A percentile compares a stretch with the other conserved stretches of the same genome.
phyloP scores from a whole-genome alignment of 2,329 filamentous ascomycete species.

The Penicillium sp. region DNA sequence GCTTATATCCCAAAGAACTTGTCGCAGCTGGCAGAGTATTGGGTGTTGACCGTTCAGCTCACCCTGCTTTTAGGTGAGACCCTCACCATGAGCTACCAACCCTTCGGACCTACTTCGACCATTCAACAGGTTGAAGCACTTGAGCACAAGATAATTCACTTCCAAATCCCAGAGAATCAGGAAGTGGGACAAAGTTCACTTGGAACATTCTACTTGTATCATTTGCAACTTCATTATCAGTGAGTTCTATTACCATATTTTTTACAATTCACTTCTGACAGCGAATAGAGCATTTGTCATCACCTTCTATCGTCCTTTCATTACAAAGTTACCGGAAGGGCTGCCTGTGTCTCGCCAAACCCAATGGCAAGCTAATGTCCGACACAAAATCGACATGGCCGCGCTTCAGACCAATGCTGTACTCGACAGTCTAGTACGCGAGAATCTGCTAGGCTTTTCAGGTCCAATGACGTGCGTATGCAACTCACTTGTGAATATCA shows the following conservation, averaged over 20 bases:
- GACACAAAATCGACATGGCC: conserved; percentile 20
- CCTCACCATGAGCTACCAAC: conserved; percentile 28
- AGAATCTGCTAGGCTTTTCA: conserved; percentile 23
- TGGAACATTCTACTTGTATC: conserved; percentile 24
- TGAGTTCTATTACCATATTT: conserved; percentile 7
- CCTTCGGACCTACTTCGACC: conserved; percentile 16
- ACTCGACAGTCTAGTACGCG: conserved; percentile 28
- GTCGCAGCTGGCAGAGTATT: conserved; percentile 21
- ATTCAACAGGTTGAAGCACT: conserved; percentile 23
- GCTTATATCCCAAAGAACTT: conserved; percentile 25
- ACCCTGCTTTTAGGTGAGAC: conserved; percentile 27
- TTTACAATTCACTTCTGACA: conserved; percentile 1
- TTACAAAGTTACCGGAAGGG: conserved; percentile 21
- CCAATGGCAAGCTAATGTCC: conserved; percentile 24
- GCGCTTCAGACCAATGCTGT: conserved; percentile 30
- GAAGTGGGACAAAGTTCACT: conserved; percentile 10
- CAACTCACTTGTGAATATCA: too few relatives aligned
- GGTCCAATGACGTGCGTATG: conserved; percentile 29
- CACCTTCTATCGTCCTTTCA: conserved; percentile 31
- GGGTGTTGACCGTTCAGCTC: conserved; percentile 30
- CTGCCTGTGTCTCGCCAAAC: conserved; percentile 11
- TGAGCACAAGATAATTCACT: conserved; percentile 21
- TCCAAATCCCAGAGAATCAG: conserved; percentile 19
- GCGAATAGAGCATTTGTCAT: conserved; percentile 25
- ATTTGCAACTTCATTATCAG: conserved; percentile 34